These are phyloP conservation scores for Aegilops bicornis DNA, from an alignment of 176 grass and related monocot genomes.

Conservation along the genomic window DNA sequence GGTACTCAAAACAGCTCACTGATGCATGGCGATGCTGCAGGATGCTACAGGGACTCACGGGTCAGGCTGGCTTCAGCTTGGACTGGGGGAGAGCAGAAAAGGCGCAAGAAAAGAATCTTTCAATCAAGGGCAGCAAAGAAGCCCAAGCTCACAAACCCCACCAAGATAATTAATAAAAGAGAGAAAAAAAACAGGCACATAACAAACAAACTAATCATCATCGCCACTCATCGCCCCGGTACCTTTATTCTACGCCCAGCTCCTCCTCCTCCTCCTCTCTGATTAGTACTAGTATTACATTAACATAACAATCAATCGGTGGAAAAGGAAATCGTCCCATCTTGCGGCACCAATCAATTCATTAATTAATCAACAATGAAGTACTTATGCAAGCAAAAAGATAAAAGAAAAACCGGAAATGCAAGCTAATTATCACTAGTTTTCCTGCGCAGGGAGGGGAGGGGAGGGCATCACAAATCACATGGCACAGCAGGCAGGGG, in stretches of 20 bases:
- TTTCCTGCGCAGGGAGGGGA: not conserved
- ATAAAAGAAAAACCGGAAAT: not conserved
- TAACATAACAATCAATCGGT: not conserved
- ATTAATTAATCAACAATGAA: too few species aligned
- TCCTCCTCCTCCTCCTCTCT: not conserved
- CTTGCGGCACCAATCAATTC: not conserved
- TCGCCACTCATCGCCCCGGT: not conserved
- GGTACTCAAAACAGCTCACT: not conserved
- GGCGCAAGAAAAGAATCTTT: conserved; percentile 46
- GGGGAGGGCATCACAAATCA: conserved; percentile 30
- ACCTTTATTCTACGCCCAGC: conserved; percentile 35
- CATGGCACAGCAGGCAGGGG: conserved; percentile 8
- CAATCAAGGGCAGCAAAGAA: not conserved
- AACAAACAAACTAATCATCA: conserved; percentile 46
- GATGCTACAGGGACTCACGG: not conserved
- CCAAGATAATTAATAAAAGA: not conserved
- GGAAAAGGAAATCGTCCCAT: not conserved
- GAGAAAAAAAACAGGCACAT: not conserved
- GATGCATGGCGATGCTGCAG: not conserved
- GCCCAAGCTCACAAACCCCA: not conserved
- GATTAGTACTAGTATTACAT: not conserved
- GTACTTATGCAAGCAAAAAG: not conserved
- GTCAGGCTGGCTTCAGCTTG: not conserved
- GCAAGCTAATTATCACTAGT: not conserved
- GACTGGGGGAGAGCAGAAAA: not conserved